phyloP scores from a whole-genome alignment of 2,329 filamentous ascomycete genomes.

The Apiospora kogelbergensis region DNA sequence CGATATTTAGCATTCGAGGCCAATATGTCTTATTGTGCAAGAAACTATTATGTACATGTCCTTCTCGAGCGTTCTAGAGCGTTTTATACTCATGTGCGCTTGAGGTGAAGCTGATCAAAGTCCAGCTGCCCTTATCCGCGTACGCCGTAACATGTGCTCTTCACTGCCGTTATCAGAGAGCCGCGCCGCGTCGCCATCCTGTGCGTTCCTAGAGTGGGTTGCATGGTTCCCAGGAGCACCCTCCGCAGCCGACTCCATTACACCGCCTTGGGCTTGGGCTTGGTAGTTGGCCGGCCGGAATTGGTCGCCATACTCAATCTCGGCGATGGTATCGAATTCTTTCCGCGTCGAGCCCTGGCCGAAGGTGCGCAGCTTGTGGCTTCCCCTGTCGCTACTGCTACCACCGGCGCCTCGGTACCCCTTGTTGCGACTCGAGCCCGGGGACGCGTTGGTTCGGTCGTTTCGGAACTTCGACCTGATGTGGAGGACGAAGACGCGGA shows the following conservation, averaged over 20 bases:
- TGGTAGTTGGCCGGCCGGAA: neutral
- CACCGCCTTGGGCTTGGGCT: neutral
- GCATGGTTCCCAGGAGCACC: neutral
- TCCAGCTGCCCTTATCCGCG: neutral
- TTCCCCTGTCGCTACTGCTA: neutral
- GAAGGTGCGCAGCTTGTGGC: slow-evolving; percentile 12
- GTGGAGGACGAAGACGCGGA: slow-evolving; percentile 12
- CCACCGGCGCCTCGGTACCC: neutral
- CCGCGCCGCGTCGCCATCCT: neutral
- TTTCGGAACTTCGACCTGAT: neutral
- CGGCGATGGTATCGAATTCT: slow-evolving; percentile 12
- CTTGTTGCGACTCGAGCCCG: neutral
- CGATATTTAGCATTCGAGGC: too few relatives aligned
- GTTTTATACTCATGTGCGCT: too few relatives aligned
- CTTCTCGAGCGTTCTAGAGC: too few relatives aligned
- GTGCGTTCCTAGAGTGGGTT: neutral
- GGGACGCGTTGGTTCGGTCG: neutral
- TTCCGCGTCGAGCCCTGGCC: slow-evolving; percentile 7
- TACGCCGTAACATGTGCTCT: neutral
- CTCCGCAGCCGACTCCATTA: too few relatives aligned
- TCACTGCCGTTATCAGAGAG: neutral
- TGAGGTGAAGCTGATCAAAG: too few relatives aligned
- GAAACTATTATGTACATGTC: too few relatives aligned
- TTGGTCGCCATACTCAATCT: slow-evolving; percentile 7
- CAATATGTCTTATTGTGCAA: too few relatives aligned